A percentile compares a stretch with the other conserved stretches of the same genome.
phyloP scores from a whole-genome alignment of 1,284 basidiomycete species.

The Papiliotrema nemorosa region DNA sequence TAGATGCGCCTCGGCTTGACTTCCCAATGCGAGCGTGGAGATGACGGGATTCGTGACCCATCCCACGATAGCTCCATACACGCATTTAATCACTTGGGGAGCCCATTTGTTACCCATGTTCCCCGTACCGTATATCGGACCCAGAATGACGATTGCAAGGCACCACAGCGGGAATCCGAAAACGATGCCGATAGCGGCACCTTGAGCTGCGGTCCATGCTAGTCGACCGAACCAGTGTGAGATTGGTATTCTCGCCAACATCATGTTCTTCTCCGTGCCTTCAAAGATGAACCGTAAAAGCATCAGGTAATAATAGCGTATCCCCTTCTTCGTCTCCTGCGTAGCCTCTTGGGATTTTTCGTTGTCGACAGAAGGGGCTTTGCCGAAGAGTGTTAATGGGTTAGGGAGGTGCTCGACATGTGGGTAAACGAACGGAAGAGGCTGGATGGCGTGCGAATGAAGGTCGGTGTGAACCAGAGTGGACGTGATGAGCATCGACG shows the following conservation, averaged over 20 bases:
- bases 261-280: constrained; percentile 48
- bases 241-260: constrained; percentile 23
- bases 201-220: constrained; percentile 44
- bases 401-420: constrained; percentile 49
- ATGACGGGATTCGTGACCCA: constrained; percentile 50
- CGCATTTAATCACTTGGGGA: constrained; percentile 47
- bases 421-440: constrained; percentile 48
- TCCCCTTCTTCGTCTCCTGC: neutral
- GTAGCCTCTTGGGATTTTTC: neutral
- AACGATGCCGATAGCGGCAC: constrained; percentile 42
- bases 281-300: constrained; percentile 49
- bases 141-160: constrained; percentile 45
- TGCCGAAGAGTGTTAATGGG: constrained; percentile 20
- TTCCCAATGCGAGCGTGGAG: constrained; percentile 45
- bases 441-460: constrained; percentile 40
- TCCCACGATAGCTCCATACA: constrained; percentile 46
- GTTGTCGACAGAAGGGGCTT: neutral
- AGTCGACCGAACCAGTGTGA: constrained; percentile 33
- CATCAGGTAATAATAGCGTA: constrained; percentile 42
- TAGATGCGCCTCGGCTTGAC: constrained; percentile 48
- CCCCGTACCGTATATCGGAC: constrained; percentile 42
- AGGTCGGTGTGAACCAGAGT: constrained; percentile 50
- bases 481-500: constrained; percentile 49
- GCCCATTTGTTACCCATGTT: constrained; percentile 47
- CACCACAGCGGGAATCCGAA: constrained; percentile 48